These are phyloP conservation scores for Porcisia hertigi DNA, from an alignment of 208 protist genomes.

Conservation along the genomic window DNA sequence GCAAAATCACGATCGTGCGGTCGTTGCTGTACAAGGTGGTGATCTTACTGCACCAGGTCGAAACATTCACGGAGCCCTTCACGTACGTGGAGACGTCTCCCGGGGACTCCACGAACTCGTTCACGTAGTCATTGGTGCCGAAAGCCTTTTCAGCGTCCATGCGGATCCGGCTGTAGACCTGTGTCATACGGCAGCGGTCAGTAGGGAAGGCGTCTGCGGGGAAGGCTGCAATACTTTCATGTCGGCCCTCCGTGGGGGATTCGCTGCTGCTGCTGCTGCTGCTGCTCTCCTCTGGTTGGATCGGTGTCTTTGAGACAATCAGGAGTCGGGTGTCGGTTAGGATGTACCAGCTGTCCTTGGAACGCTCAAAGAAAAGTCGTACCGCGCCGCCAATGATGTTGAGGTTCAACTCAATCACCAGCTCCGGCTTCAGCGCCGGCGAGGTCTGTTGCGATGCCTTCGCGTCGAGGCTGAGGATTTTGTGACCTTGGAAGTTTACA, in stretches of 20 bases:
- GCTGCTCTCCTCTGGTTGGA: not conserved
- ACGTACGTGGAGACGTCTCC: slow-evolving; percentile 6
- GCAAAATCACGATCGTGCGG: slow-evolving; percentile 43
- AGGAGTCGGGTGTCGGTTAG: slow-evolving; percentile 13
- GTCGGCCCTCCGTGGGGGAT: not conserved
- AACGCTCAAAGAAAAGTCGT: slow-evolving; percentile 8
- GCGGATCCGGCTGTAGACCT: slow-evolving; percentile 48
- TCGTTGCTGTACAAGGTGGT: slow-evolving; percentile 39
- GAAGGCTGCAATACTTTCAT: slow-evolving; percentile 35
- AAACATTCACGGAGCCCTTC: slow-evolving; percentile 47
- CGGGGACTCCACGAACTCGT: slow-evolving; percentile 41
- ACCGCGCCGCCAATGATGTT: not conserved
- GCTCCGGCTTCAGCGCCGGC: slow-evolving; percentile 1
- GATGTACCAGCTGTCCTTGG: slow-evolving; percentile 29
- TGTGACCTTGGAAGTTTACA: slow-evolving; percentile 3
- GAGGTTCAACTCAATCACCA: not conserved
- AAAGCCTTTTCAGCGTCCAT: slow-evolving; percentile 43
- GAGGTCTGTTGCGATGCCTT: not conserved
- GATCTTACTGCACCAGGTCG: slow-evolving; percentile 44
- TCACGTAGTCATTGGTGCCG: slow-evolving; percentile 48
- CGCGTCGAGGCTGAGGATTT: slow-evolving; percentile 16
- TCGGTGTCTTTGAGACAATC: slow-evolving; percentile 23
- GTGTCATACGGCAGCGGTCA: slow-evolving; percentile 52
- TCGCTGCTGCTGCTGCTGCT: slow-evolving; percentile 12
- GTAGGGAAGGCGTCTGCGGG: slow-evolving; percentile 37